A percentile compares a stretch with the other conserved stretches of the same genome.
These are phyloP conservation scores for Saturnispora quitensis DNA, from an alignment of 805 yeast genomes.

Conservation along the genomic window DNA sequence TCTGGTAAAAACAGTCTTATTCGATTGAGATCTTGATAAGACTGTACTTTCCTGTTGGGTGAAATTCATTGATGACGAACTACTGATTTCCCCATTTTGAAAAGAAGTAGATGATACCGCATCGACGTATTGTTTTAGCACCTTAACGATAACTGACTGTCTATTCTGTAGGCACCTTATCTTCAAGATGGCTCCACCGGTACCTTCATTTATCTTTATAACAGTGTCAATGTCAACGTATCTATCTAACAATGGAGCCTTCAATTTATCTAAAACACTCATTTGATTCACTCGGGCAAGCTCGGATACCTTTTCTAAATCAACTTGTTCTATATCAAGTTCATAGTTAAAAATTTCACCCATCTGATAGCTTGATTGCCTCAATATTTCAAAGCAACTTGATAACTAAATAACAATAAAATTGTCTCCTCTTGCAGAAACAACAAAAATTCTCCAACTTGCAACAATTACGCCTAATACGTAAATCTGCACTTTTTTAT, in stretches of 20 bases:
- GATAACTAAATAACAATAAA: neutral
- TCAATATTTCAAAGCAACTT: neutral
- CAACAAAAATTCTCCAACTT: neutral
- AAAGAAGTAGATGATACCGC: neutral
- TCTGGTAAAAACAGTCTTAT: neutral
- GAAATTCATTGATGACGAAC: neutral
- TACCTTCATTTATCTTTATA: conserved; percentile 21
- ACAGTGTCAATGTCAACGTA: conserved; percentile 10
- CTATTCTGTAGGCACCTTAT: conserved; percentile 9
- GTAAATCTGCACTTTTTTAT: neutral
- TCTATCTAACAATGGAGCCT: conserved; percentile 8
- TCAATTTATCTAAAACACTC: neutral
- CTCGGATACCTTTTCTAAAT: neutral
- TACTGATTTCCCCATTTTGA: neutral
- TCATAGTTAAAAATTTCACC: conserved; percentile 1
- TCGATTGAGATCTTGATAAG: neutral
- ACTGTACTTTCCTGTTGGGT: neutral
- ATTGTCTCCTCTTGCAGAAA: neutral
- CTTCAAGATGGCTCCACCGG: conserved; percentile 24
- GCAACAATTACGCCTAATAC: neutral
- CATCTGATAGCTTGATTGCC: neutral
- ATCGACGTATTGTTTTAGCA: conserved; percentile 4
- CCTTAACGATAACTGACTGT: conserved; percentile 7
- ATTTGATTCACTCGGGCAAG: neutral
- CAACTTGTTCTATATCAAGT: neutral